phyloP scores from a whole-genome alignment of 108 stramenopile genomes.

The Nitzschia sp. region DNA sequence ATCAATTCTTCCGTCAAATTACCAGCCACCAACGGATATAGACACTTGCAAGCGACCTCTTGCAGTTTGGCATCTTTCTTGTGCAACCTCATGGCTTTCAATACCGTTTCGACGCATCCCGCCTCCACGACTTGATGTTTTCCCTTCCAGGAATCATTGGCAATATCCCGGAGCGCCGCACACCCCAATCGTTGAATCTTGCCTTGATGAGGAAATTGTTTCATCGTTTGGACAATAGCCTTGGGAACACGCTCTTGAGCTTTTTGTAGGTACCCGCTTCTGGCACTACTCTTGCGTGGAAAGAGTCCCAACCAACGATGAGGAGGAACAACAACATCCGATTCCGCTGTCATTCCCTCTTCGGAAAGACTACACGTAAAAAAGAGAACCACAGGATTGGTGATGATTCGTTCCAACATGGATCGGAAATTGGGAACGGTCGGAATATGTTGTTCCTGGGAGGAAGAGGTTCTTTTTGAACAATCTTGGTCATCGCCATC shows the following conservation, averaged over 20 bases:
- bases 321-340: no score
- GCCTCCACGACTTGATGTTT: conserved; percentile 7
- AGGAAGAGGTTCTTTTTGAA: background rate
- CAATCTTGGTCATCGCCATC: background rate
- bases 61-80: conserved; percentile 12
- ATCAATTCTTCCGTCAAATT: conserved; percentile 5
- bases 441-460: background rate
- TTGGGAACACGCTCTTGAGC: conserved; percentile 2
- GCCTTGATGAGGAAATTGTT: conserved; percentile 25
- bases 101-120: conserved; percentile 9
- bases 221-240: conserved; percentile 19
- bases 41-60: conserved; percentile 13
- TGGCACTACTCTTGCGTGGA: background rate
- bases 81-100: conserved; percentile 24
- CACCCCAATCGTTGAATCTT: conserved; percentile 21
- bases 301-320: no score
- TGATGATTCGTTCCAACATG: conserved; percentile 11
- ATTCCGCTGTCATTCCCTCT: background rate
- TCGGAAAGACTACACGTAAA: conserved; percentile 6
- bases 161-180: conserved; percentile 16
- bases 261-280: background rate
- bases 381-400: conserved; percentile 9
- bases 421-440: background rate
- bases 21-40: conserved; percentile 18
- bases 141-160: conserved; percentile 17